A percentile compares a stretch with the other conserved stretches of the same genome.
Conservation (phyloP, 2,329 filamentous ascomycete genomes). For the Diaporthe eres region DNA sequence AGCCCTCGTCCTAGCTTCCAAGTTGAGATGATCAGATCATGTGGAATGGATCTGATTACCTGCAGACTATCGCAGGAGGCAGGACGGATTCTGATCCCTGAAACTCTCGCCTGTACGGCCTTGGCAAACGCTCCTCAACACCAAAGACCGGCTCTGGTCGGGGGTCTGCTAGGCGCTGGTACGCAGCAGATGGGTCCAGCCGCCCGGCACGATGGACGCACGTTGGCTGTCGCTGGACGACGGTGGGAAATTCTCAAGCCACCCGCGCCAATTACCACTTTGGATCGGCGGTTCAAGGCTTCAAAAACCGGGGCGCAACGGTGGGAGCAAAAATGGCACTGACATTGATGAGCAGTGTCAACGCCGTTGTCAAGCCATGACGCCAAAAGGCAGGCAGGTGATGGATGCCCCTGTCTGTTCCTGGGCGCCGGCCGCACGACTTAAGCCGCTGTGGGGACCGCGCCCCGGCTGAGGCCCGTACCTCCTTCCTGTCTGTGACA, state of each 20-base stretch:
- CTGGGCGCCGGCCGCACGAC: slow-evolving; percentile 20
- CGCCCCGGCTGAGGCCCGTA: slow-evolving; percentile 23
- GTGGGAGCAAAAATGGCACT: slow-evolving; percentile 15
- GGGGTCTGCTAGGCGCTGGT: slow-evolving; percentile 12
- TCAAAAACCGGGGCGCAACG: slow-evolving; percentile 28
- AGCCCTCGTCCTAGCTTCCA: slow-evolving; percentile 16
- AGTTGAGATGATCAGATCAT: slow-evolving; percentile 29
- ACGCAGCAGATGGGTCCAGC: background rate
- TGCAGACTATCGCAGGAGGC: slow-evolving; percentile 17
- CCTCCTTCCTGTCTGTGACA: slow-evolving; percentile 39
- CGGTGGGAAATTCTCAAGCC: slow-evolving; percentile 18
- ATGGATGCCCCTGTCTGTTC: slow-evolving; percentile 29
- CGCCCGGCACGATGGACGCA: slow-evolving; percentile 16
- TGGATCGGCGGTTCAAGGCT: slow-evolving; percentile 1
- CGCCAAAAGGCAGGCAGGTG: slow-evolving; percentile 16
- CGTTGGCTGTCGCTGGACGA: background rate
- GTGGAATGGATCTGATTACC: slow-evolving; percentile 21
- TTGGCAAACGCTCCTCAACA: slow-evolving; percentile 7
- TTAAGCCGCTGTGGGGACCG: slow-evolving; percentile 32
- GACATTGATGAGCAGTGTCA: slow-evolving; percentile 31
- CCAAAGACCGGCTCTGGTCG: slow-evolving; percentile 4
- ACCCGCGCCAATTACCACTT: slow-evolving; percentile 15
- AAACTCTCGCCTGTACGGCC: background rate
- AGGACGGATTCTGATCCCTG: slow-evolving; percentile 28
- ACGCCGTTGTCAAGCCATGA: slow-evolving; percentile 36